Conservation (phyloP, 352 stramenopile species). For the Pythium rishiriense region DNA sequence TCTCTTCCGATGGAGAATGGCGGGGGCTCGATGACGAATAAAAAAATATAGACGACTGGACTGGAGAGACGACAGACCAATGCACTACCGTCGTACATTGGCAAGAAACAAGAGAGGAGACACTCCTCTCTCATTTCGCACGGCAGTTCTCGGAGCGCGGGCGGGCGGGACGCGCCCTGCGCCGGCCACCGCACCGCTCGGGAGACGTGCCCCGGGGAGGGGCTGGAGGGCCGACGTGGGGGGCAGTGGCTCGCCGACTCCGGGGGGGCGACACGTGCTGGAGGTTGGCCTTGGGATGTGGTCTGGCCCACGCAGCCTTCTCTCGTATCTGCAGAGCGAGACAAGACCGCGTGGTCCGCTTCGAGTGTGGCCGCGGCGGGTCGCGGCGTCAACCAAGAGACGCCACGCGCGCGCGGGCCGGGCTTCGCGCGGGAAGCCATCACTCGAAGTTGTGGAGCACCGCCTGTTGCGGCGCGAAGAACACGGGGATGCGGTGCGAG, state of each 20-base stretch:
- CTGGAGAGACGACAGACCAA: neutral
- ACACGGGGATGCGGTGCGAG: conserved; percentile 72
- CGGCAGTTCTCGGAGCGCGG: neutral
- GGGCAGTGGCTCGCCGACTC: neutral
- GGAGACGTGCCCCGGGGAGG: neutral
- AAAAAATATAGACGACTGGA: conserved; percentile 4
- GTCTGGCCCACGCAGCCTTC: neutral
- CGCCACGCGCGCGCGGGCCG: too few species aligned
- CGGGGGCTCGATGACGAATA: neutral
- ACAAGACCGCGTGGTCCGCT: too few species aligned
- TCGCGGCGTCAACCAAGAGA: neutral
- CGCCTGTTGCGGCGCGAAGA: conserved; percentile 42
- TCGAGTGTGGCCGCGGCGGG: neutral
- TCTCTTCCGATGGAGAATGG: conserved; percentile 27
- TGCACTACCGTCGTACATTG: neutral
- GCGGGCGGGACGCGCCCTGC: neutral
- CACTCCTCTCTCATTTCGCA: neutral
- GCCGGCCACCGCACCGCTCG: neutral
- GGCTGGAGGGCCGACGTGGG: neutral
- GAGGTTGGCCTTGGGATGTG: neutral
- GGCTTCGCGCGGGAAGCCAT: neutral
- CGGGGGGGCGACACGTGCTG: neutral
- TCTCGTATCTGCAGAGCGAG: too few species aligned
- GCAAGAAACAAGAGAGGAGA: neutral
- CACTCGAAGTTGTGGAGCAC: conserved; percentile 24